These are phyloP conservation scores for Evansstolkia leycettana DNA, from an alignment of 495 filamentous ascomycete species.

Conservation along the genomic window DNA sequence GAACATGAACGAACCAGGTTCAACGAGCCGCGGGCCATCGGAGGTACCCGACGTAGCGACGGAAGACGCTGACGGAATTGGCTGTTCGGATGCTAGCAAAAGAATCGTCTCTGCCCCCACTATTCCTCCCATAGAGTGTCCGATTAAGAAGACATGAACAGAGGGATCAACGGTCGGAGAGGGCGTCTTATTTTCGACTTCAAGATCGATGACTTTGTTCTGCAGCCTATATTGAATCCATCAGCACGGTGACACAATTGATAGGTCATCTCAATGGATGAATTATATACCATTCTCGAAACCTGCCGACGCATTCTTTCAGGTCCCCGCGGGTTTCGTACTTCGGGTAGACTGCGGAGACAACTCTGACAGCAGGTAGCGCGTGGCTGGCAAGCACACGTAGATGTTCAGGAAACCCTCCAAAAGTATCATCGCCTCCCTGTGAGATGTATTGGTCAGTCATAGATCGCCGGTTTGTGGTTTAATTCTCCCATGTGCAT, in stretches of 20 bases:
- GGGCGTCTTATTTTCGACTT: slow-evolving; percentile 69
- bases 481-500: background rate
- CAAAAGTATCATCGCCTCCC: slow-evolving; percentile 87
- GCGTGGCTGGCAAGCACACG: slow-evolving; percentile 53
- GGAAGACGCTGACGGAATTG: slow-evolving; percentile 33
- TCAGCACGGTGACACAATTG: too few relatives aligned
- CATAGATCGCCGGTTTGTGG: background rate
- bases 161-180: slow-evolving; percentile 83
- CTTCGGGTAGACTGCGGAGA: slow-evolving; percentile 67
- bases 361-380: slow-evolving; percentile 62
- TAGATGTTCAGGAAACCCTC: slow-evolving; percentile 62
- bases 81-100: slow-evolving; percentile 52
- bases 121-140: slow-evolving; percentile 96
- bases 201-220: slow-evolving; percentile 86
- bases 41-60: slow-evolving; percentile 10
- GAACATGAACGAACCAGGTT: slow-evolving; percentile 40
- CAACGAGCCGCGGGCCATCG: slow-evolving; percentile 12
- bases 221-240: slow-evolving; percentile 51
- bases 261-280: too few relatives aligned
- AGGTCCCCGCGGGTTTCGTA: slow-evolving; percentile 89
- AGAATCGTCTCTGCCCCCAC: slow-evolving; percentile 83
- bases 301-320: slow-evolving; percentile 61
- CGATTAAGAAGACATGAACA: slow-evolving; percentile 72
- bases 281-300: slow-evolving; percentile 67
- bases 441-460: slow-evolving; percentile 17